Evolutionary conservation across 495 filamentous ascomycete species (phyloP).

Genomic region (Schizothecium vesticola): DNA sequence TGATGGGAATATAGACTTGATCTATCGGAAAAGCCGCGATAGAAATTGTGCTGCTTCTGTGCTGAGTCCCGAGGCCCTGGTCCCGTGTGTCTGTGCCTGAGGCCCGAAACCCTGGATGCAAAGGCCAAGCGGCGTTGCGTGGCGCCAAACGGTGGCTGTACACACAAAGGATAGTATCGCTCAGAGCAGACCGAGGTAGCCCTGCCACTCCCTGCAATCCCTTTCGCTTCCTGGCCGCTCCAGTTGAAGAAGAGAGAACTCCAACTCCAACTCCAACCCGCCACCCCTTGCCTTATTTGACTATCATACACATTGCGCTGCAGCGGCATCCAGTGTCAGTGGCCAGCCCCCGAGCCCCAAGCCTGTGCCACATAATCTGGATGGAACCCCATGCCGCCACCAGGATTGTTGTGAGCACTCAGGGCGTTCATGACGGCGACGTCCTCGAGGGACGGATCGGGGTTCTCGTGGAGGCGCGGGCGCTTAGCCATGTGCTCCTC

Average conservation of each 20-base stretch:
- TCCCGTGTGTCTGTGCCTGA: neutral
- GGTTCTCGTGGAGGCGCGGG: slow-evolving; percentile 29
- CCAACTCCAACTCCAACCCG: neutral
- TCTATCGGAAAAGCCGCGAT: neutral
- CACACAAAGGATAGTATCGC: neutral
- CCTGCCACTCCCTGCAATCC: neutral
- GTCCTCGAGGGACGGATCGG: slow-evolving; percentile 30
- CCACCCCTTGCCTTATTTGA: neutral
- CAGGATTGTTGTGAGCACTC: slow-evolving; percentile 32
- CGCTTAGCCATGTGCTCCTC: slow-evolving; percentile 33
- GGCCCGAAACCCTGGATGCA: neutral
- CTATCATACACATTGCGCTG: neutral
- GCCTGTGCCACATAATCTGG: slow-evolving; percentile 30
- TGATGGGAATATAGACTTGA: neutral
- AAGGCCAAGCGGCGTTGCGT: neutral
- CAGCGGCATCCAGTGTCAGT: neutral
- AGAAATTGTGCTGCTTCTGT: neutral
- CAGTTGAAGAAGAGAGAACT: neutral
- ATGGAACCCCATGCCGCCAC: slow-evolving; percentile 29
- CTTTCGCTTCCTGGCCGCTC: neutral
- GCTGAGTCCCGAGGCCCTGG: too few relatives aligned
- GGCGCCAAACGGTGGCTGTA: neutral
- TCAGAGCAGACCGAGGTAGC: neutral
- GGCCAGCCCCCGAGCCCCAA: neutral
- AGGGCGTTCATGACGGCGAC: slow-evolving; percentile 38